Conservation (phyloP, 2,329 filamentous ascomycete genomes). For the Xylaria sp. region DNA sequence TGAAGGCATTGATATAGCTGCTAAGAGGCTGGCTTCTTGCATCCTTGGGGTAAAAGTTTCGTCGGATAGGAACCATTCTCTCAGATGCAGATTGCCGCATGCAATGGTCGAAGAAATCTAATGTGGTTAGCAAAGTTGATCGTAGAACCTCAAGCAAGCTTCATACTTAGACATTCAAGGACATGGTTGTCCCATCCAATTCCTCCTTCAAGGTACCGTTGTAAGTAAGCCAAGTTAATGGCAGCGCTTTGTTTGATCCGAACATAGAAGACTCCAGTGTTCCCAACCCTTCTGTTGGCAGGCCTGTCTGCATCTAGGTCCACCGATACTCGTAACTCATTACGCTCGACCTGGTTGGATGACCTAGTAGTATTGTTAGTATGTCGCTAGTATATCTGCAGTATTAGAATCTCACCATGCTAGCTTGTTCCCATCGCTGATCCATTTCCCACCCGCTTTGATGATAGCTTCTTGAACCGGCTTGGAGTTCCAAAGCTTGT, state of each 20-base stretch:
- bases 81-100: conserved; percentile 82
- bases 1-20: conserved; percentile 77
- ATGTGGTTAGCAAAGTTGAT: conserved; percentile 4
- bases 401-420: conserved; percentile 77
- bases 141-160: neutral
- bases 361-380: conserved; percentile 48
- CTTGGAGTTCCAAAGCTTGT: conserved; percentile 79
- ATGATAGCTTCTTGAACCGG: conserved; percentile 66
- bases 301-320: conserved; percentile 70
- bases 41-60: conserved; percentile 78
- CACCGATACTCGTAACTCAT: conserved; percentile 68
- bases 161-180: conserved; percentile 79
- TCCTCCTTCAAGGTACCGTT: conserved; percentile 71
- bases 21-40: conserved; percentile 67
- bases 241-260: conserved; percentile 72
- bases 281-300: conserved; percentile 42
- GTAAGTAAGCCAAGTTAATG: conserved; percentile 74
- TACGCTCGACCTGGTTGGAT: conserved; percentile 54
- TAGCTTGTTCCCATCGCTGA: conserved; percentile 86
- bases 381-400: neutral
- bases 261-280: conserved; percentile 64
- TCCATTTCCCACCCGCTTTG: conserved; percentile 63
- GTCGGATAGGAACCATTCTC: conserved; percentile 76
- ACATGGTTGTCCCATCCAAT: conserved; percentile 72
- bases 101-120: conserved; percentile 89